Evolutionary conservation across 345 rosid genomes (phyloP).

Genomic region (Isatis tinctoria): DNA sequence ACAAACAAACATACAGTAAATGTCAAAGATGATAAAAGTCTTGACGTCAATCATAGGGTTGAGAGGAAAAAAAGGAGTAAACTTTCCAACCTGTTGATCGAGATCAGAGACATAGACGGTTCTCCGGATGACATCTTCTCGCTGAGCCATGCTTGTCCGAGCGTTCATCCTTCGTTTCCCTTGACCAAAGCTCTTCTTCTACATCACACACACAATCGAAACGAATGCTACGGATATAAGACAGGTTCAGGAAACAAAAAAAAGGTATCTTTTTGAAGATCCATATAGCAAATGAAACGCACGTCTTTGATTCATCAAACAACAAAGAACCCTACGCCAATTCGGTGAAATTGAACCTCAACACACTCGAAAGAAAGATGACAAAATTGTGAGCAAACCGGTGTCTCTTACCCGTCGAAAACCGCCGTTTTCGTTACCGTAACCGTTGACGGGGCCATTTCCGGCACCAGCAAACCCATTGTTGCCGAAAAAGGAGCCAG

Average conservation of each 20-base stretch:
- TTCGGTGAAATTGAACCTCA: slow-evolving; percentile 1
- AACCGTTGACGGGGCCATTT: slow-evolving; percentile 33
- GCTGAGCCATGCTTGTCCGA: slow-evolving; percentile 85
- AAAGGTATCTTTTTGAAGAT: not conserved
- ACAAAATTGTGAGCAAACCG: not conserved
- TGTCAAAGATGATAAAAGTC: not conserved
- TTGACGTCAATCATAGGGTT: not conserved
- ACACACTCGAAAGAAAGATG: not conserved
- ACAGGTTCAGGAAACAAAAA: not conserved
- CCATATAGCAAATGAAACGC: not conserved
- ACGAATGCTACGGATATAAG: not conserved
- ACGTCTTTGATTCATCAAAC: not conserved
- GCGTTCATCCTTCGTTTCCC: slow-evolving; percentile 67
- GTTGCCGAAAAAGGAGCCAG: slow-evolving; percentile 30
- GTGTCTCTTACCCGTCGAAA: slow-evolving; percentile 48
- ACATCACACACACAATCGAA: slow-evolving; percentile 14
- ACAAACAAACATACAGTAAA: not conserved
- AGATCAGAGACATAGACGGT: slow-evolving; percentile 95
- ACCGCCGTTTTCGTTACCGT: slow-evolving; percentile 37
- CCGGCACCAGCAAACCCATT: slow-evolving; percentile 16
- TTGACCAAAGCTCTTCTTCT: slow-evolving; percentile 73
- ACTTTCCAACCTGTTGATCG: slow-evolving; percentile 69
- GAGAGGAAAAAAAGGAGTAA: not conserved
- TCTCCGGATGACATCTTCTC: slow-evolving; percentile 77
- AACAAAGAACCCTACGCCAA: slow-evolving; percentile 10